Percentiles rank a stretch among this genome's conserved stretches.
Evolutionary conservation across 208 protist genomes (phyloP).

Genomic region (Crithidia bombi): DNA sequence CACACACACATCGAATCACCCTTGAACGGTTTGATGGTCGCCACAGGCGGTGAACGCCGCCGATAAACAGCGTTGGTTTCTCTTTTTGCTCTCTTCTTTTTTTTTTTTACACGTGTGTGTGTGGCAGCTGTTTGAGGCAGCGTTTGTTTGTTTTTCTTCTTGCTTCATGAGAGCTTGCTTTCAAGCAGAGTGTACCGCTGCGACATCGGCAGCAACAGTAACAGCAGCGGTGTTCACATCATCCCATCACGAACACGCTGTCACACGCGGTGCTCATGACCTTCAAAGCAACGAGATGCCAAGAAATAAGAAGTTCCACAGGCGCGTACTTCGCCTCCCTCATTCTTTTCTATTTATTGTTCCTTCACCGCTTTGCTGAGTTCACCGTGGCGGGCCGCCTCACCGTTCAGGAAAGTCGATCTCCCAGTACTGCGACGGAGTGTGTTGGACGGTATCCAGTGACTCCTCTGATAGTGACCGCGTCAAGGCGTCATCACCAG

Average conservation of each 20-base stretch:
- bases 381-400: background rate
- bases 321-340: background rate
- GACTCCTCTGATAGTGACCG: background rate
- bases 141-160: no score
- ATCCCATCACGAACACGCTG: no score
- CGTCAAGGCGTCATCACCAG: background rate
- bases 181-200: background rate
- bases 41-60: no score
- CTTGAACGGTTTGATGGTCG: no score
- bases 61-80: conserved; percentile 2
- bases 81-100: conserved; percentile 24
- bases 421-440: conserved; percentile 77
- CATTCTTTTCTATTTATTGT: conserved; percentile 1
- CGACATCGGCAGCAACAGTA: background rate
- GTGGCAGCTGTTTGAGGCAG: no score
- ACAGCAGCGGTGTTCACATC: background rate
- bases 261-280: no score
- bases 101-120: background rate
- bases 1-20: background rate
- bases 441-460: conserved; percentile 25
- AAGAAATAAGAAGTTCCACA: no score
- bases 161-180: no score
- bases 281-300: background rate
- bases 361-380: background rate
- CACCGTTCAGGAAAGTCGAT: conserved; percentile 47